Base-by-base conservation (phyloP, 768 basidiomycete species). In the Fomitopsis pulvina region DNA sequence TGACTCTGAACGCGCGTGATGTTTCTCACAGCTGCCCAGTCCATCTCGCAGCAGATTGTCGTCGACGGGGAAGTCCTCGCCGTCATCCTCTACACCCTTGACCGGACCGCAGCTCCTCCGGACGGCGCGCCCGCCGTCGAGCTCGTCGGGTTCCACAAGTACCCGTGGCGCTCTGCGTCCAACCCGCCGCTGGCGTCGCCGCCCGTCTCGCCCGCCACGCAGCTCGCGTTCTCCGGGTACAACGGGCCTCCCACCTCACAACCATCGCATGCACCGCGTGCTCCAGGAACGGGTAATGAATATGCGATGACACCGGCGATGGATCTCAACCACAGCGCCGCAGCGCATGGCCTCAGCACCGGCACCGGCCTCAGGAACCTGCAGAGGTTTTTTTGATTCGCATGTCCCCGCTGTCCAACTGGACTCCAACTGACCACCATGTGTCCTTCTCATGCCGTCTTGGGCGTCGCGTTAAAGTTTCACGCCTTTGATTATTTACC, bases 21-120 rank as follows among this genome's bases (percentile, higher is more conserved):
- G 37, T 48, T 26, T 40, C 29, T 28, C 37, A 39, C 45, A 45
- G 22, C 60, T 81, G 79, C 69, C 56, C 62, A 73, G 52, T 77
- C 75, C 39, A 73, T 89, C 62, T 79, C 79, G 26, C 87, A 90
- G 68, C 79, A 87, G 68, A 69, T 90, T 57, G 69, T 80, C 50
- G 74, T 80, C 49, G 84, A 87, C 67, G 76, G 76, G 57, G 74
- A 76, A 53, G 74, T 79, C 16, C 68, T 86, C 45, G 76, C 86
- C 46, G 77, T 75, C 57, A 67, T 87, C 55, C 72, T 81, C 43
- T 88, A 87, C 63, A 78, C 85, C 56, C 69, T 89, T 57, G 80
- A 85, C 59, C 78, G 83, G 61, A 73, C 70, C 56, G 66, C 71
- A 56, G 57, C 50, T 47, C 52, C 56, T 20, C 68, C 70, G 29